Conservation (phyloP, 2,329 filamentous ascomycete genomes). For the Sclerotinia trifoliorum region DNA sequence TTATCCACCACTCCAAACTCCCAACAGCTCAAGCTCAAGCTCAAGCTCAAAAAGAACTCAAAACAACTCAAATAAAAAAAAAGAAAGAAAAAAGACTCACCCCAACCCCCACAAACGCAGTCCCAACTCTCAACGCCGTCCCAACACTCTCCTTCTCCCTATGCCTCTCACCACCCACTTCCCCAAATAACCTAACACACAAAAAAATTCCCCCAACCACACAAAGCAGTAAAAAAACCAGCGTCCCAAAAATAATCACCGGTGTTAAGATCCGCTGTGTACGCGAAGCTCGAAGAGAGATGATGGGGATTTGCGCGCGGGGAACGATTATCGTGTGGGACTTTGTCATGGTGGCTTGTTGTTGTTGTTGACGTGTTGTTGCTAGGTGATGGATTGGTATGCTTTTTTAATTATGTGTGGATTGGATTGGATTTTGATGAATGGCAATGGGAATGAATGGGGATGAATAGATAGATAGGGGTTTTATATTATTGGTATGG, state of each 20-base stretch:
- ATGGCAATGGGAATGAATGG: too few relatives aligned
- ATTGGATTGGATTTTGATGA: too few relatives aligned
- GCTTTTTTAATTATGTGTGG: too few relatives aligned
- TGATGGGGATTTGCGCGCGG: constrained; percentile 12
- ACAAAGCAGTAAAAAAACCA: constrained; percentile 23
- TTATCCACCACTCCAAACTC: too few relatives aligned
- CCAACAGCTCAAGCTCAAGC: too few relatives aligned
- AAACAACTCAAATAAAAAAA: not conserved
- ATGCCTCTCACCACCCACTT: too few relatives aligned
- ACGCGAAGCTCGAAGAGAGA: constrained; percentile 5
- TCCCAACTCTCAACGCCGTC: not conserved
- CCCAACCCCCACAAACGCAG: constrained; percentile 26
- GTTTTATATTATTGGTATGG: too few relatives aligned
- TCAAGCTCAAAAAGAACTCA: not conserved
- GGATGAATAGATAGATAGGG: too few relatives aligned
- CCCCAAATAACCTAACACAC: constrained; percentile 21
- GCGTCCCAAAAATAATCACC: constrained; percentile 26
- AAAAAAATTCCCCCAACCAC: constrained; percentile 26
- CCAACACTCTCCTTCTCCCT: not conserved
- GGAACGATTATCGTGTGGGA: not conserved
- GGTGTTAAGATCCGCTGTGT: constrained; percentile 29
- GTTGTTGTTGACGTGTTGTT: not conserved
- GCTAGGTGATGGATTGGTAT: too few relatives aligned
- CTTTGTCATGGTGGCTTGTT: not conserved
- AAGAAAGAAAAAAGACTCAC: constrained; percentile 25